phyloP scores from a whole-genome alignment of 148 eudicot species.

The Fagopyrum homotropicum region DNA sequence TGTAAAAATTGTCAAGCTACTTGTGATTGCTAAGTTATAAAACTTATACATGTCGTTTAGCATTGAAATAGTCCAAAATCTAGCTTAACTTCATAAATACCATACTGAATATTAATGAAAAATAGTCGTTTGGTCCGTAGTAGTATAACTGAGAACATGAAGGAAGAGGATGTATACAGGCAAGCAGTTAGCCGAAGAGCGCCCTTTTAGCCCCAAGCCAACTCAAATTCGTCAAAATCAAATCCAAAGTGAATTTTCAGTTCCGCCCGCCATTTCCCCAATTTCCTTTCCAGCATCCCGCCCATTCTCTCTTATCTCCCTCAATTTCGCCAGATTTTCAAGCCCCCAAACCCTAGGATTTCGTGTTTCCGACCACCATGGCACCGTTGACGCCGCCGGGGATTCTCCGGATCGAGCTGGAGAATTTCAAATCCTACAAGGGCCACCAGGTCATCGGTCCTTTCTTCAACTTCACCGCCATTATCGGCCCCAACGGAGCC shows the following conservation, averaged over 20 bases:
- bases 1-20: too few species aligned
- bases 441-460: conserved; percentile 83
- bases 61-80: too few species aligned
- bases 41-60: too few species aligned
- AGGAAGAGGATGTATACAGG: background rate
- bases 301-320: background rate
- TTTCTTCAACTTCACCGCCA: conserved; percentile 86
- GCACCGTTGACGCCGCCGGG: conserved; percentile 47
- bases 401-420: conserved; percentile 74
- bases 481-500: conserved; percentile 94
- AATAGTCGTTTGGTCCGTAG: too few species aligned
- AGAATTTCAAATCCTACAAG: conserved; percentile 94
- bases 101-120: too few species aligned
- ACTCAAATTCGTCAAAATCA: background rate
- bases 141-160: background rate
- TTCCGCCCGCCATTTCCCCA: conserved; percentile 7
- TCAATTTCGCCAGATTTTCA: background rate
- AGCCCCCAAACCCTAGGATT: conserved; percentile 22
- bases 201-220: background rate
- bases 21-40: too few species aligned
- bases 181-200: background rate
- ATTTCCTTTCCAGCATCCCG: background rate
- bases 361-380: conserved; percentile 26
- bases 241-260: background rate
- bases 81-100: too few species aligned